Evolutionary conservation across 305 asterid species (phyloP), one percentile per base, ranked within the genome.

Genomic region (Solanum hybrid): DNA sequence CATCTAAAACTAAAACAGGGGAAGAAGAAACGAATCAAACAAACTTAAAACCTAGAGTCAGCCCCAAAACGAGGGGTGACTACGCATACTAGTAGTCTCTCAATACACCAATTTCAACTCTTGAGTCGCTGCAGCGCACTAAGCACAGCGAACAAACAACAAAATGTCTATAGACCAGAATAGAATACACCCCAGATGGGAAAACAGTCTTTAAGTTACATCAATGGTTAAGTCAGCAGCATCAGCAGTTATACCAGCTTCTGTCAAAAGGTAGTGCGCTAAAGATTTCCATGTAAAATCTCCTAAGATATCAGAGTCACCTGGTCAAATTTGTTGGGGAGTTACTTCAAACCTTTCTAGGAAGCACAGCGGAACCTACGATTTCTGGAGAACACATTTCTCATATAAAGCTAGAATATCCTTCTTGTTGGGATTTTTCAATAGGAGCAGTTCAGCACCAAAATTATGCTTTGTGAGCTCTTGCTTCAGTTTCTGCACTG

Each of bases 351-450:
- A 73, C 88, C 86, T 14, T 88, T 71, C 31, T 82, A 71, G 14
- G 34, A 38, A 86, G 56, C 51, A 86, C 46, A 6, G 24, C 12
- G 29, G 87, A 75, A 82, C 34, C 91, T 91, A 94, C 10, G 90
- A 87, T 92, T 91, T 95, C 89, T 93, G 92, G 46, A 97, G 94
- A 40, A 97, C 90, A 60, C 92, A 93, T 88, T 75, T 95, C 91
- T 96, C 98, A 29, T 97, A 96, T 42, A 97, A 95, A 80, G 98
- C 98, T 31, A 95, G 9, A 90, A 96, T 90, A 29, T 96, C 98
- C 91, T 92, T 95, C 87, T 96, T 96, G 90, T 72, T 90, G 5
- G 98, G 96, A 80, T 91, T 94, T 93, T 92, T 97, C 95, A 95
- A 88, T 34, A 92, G 93, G 90, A 96, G 93, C 90, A 97, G 92